phyloP scores from a whole-genome alignment of 2,329 filamentous ascomycete species.

The Calonectria multiphialidica region DNA sequence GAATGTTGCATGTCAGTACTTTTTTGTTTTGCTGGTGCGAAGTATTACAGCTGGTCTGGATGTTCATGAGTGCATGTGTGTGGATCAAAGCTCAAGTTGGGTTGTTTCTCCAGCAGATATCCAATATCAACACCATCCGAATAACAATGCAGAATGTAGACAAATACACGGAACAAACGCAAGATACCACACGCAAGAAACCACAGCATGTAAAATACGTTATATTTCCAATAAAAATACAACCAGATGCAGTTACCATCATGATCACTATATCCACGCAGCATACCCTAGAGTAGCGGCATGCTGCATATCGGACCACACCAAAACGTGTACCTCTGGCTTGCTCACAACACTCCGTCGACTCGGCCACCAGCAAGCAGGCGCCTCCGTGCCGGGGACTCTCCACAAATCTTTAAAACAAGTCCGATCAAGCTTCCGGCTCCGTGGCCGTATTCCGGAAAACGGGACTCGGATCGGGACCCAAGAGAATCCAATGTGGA shows the following conservation, averaged over 20 bases:
- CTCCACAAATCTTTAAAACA: slow-evolving; percentile 11
- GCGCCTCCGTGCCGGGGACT: background rate
- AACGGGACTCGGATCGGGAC: slow-evolving; percentile 27
- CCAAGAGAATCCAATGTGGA: slow-evolving; percentile 36
- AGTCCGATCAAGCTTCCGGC: slow-evolving; percentile 21
- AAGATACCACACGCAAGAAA: no score
- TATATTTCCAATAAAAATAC: background rate
- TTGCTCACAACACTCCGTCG: background rate
- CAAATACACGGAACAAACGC: no score
- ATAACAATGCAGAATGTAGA: no score
- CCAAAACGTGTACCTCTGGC: background rate
- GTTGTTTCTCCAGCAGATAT: no score
- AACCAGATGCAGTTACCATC: background rate
- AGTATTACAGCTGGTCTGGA: no score
- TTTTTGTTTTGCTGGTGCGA: no score
- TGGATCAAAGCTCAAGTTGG: no score
- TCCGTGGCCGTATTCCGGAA: slow-evolving; percentile 31
- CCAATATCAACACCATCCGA: no score
- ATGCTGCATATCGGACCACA: no score
- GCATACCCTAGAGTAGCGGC: background rate
- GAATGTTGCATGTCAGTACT: no score
- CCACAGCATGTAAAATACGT: background rate
- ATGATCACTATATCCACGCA: background rate
- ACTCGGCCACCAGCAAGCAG: background rate
- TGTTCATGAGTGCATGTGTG: no score